Base-by-base conservation (phyloP, 345 rosid species). In the Aquilaria malaccensis region DNA sequence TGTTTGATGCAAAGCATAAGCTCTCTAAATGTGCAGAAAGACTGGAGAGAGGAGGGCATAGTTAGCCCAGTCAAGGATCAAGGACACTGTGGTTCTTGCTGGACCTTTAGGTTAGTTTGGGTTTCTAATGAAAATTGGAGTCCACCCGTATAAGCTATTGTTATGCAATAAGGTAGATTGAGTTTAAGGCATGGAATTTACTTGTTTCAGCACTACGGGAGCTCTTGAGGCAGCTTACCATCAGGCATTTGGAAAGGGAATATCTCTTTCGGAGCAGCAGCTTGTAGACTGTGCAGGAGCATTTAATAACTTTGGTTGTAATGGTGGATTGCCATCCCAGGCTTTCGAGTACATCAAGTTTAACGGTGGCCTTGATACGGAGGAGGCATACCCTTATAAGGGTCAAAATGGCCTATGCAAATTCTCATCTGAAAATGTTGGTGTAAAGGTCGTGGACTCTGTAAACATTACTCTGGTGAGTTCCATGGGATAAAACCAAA, bases 151-250 rank as follows among this genome's bases (percentile, higher is more conserved):
- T 22, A 22, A 22, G 22, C 22, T 22, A 22, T 22, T 22, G 22
- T 22, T 22, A 22, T 22, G 22, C 22, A 22, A 22, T 37, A 37
- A 37, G 7, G 5, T 37, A 37, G 43, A 2, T 3, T 5, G 43
- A 14, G 13, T 50, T 22, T 1, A 22, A 55, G 10, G 29, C 15
- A 13, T 37, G 45, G 53, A 49, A 4, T 47, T 67, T 58, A 33
- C 47, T 13, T 11, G 5, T 61, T 74, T 62, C 79, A 94, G 99
- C 59, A 87, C 99, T 9, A 94, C 99, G 60, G 99, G 99, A 67
- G 90, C 99, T 49, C 95, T 94, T 50, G 99, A 94, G 80, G 97
- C 99, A 60, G 99, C 98, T 70, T 94, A 94, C 68, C 90, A 77
- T 70, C 99, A 90, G 69, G 96, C 97, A 45, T 84, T 78, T 70